Percentiles rank a stretch among this genome's conserved stretches.
phyloP scores from a whole-genome alignment of 2,329 filamentous ascomycete genomes.

The Epichloe aotearoae region DNA sequence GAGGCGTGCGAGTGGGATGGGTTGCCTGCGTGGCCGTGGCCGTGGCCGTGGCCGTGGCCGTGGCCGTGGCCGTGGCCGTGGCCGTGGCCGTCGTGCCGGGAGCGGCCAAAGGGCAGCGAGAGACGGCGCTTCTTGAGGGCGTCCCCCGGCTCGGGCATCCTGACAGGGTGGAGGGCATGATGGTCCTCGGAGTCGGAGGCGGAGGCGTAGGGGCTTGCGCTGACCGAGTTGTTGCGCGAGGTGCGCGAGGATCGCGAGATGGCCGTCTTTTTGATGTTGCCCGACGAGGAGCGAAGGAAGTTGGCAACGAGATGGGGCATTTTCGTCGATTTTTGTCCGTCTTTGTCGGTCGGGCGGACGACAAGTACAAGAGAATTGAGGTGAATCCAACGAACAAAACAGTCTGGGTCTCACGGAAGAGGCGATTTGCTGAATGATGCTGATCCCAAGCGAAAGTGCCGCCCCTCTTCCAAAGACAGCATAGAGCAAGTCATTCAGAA shows the following conservation, averaged over 20 bases:
- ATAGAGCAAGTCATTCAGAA: neutral
- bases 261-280: constrained; percentile 34
- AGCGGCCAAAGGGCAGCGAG: constrained; percentile 25
- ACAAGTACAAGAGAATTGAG: too few relatives aligned
- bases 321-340: neutral
- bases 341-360: too few relatives aligned
- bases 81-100: neutral
- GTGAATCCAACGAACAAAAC: too few relatives aligned
- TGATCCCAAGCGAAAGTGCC: too few relatives aligned
- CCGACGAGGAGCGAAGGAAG: constrained; percentile 44
- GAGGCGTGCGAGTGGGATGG: constrained; percentile 17
- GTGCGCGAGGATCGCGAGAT: constrained; percentile 18
- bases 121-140: constrained; percentile 28
- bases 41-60: constrained; percentile 9
- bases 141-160: constrained; percentile 26
- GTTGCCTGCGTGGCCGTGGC: constrained; percentile 18
- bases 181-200: constrained; percentile 24
- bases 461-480: too few relatives aligned
- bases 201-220: constrained; percentile 21
- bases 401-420: too few relatives aligned
- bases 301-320: constrained; percentile 47
- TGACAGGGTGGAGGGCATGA: constrained; percentile 13
- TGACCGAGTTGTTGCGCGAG: constrained; percentile 16
- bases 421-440: too few relatives aligned
- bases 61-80: constrained; percentile 25